Evolutionary conservation across 2,329 filamentous ascomycete species (phyloP), one percentile per base, ranked within the genome.

Genomic region (Alternaria brassicicola): DNA sequence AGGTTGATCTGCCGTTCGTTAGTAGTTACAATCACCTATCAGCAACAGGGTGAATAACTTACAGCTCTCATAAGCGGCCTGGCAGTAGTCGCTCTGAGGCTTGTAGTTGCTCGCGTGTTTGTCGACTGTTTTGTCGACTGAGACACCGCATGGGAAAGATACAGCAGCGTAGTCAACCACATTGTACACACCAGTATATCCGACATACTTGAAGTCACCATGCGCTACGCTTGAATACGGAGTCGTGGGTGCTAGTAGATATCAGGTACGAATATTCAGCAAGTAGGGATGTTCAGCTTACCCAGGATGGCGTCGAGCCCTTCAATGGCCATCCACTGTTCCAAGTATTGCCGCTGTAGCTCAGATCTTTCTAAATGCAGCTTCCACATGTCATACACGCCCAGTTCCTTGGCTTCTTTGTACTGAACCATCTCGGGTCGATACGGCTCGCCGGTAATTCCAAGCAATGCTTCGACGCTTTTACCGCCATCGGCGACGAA

Each of bases 401-500:
- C 80, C 2, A 81, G 57, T 42, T 84, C 82, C 7, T 64, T 68
- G 0, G 82, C 80, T 1, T 77, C 61, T 47, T 73, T 72, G 57
- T 84, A 84, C 2, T 58, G 51, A 19, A 74, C 57, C 81, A 85
- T 83, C 60, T 85, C 82, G 0, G 82, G 81, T 9, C 82, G 76
- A 57, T 78, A 79, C 1, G 81, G 81, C 62, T 83, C 81, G 6
- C 67, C 65, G 0, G 77, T 78, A 0, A 76, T 74, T 12, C 73
- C 72, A 3, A 83, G 72, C 43, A 82, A 73, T 12, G 76, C 72
- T 48, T 71, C 49, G 3, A 84, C 73, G 10, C 78, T 80, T 56
- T 81, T 81, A 1, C 81, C 83, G n/a, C 83, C 83, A 55, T 85
- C 83, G 10, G 81, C 79, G 12, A 82, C 67, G 61, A 84, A 85